These are phyloP conservation scores for Barnettozyma pratensis DNA, from an alignment of 805 yeast genomes.

Conservation along the genomic window DNA sequence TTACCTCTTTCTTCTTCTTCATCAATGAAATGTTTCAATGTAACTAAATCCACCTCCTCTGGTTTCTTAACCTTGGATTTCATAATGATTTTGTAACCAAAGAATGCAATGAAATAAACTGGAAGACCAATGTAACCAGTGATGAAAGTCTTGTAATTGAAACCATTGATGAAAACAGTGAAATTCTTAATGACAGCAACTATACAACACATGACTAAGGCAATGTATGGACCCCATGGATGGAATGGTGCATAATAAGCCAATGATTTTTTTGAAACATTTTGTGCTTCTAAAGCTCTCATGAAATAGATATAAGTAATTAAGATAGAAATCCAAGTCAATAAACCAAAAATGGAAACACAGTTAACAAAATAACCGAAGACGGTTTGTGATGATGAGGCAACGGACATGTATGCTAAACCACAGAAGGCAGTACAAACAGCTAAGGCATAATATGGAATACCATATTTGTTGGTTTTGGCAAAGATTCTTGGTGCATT, in stretches of 20 bases:
- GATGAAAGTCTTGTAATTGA: constrained; percentile 62
- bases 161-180: constrained; percentile 64
- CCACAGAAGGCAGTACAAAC: constrained; percentile 49
- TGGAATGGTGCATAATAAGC: constrained; percentile 66
- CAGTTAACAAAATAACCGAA: constrained; percentile 72
- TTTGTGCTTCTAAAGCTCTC: constrained; percentile 64
- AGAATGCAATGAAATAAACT: constrained; percentile 62
- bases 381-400: constrained; percentile 50
- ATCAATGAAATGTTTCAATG: constrained; percentile 39
- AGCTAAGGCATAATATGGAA: constrained; percentile 56
- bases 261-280: constrained; percentile 47
- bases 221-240: constrained; percentile 62
- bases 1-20: constrained; percentile 23
- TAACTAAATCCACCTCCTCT: constrained; percentile 53
- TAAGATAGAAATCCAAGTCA: constrained; percentile 71
- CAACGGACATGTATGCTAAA: constrained; percentile 66
- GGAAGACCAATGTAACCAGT: constrained; percentile 77
- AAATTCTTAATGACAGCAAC: constrained; percentile 65
- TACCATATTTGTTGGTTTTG: constrained; percentile 62
- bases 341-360: constrained; percentile 68
- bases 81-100: constrained; percentile 58
- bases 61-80: constrained; percentile 45
- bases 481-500: constrained; percentile 69
- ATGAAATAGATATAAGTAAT: constrained; percentile 63
- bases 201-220: constrained; percentile 48